Percentiles rank a stretch among this genome's conserved stretches.
Conservation (phyloP, 495 filamentous ascomycete species). For the Terfezia boudieri region DNA sequence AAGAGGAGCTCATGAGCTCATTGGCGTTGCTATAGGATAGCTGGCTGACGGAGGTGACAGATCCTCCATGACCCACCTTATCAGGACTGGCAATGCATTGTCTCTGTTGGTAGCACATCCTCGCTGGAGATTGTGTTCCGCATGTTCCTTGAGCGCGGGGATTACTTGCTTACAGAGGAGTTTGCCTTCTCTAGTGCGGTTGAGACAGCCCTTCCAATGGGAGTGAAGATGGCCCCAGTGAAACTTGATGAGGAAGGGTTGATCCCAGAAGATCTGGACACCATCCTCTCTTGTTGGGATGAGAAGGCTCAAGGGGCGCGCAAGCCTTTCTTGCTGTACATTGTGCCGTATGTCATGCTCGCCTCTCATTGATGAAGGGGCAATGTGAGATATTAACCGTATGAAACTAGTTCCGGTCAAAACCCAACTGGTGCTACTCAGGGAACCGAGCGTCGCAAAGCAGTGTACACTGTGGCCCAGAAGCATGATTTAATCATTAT, state of each 20-base stretch:
- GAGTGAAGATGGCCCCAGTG: conserved; percentile 48
- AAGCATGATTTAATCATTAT: conserved; percentile 73
- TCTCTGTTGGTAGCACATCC: conserved; percentile 58
- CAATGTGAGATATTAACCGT: too few species aligned
- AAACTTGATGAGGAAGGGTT: conserved; percentile 61
- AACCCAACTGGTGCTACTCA: conserved; percentile 86
- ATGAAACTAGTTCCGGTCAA: conserved; percentile 36
- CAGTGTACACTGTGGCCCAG: conserved; percentile 52
- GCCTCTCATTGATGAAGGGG: neutral
- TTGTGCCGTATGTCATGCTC: conserved; percentile 29
- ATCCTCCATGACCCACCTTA: conserved; percentile 55
- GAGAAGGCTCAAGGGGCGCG: conserved; percentile 28
- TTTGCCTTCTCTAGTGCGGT: conserved; percentile 68
- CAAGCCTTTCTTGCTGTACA: conserved; percentile 64
- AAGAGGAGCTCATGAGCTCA: neutral
- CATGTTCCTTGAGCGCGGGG: conserved; percentile 49
- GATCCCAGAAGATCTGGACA: conserved; percentile 40
- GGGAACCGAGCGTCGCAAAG: conserved; percentile 35
- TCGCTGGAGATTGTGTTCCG: conserved; percentile 55
- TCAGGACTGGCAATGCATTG: conserved; percentile 54
- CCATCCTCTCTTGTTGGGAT: conserved; percentile 42
- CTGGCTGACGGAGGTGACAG: conserved; percentile 14
- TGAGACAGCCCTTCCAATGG: conserved; percentile 59
- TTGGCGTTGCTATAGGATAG: conserved; percentile 2
- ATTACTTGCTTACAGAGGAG: conserved; percentile 60